Evolutionary conservation across 2,329 filamentous ascomycete species (phyloP), one percentile per base, ranked within the genome.

Genomic region (Penicillium sp.): DNA sequence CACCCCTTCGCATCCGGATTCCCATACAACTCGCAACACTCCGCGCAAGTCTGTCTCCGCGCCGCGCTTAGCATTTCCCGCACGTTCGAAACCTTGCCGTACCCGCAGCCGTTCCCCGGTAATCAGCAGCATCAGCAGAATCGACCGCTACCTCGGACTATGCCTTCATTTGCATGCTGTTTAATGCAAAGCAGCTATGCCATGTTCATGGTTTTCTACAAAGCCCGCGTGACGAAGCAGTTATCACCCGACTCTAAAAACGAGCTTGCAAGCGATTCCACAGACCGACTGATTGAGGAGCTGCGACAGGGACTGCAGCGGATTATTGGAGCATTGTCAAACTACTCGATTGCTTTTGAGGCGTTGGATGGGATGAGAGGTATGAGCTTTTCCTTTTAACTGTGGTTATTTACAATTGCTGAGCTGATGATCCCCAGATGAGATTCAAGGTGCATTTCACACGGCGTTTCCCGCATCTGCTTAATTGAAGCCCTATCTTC

Each of bases 151-250:
- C 72, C 72, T 4, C 68, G 73, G 5, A 75, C 72, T 1, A 75
- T 75, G 72, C 73, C 73, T 0, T 72, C 70, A 0, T 75, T 75
- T 50, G 72, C 73, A 20, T 75, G 72, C 58, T 76, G 73, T 51
- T 63, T 73, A 6, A 74, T 75, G 72, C 73, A 75, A 53, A 69
- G 70, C 35, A 74, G 72, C 51, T 76, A 76, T 50, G 72, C 72
- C 4, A 66, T 75, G 63, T 59, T 75, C 13, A 76, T 75, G 72
- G 63, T 74, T 6, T 74, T 68, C 46, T 72, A 72, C 55, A 73
- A 72, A 49, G 66, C 67, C 8, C 66, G 67, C 10, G 65, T 71
- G n/a, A 61, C 65, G 41, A 70, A 68, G 33, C 63, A 68, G 24
- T 44, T 63, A 6, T 60, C 62, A 1, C 59, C 59, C 1, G 63